These are phyloP conservation scores for Eurotiales sp. DNA, from an alignment of 2,329 filamentous ascomycete genomes.

Conservation along the genomic window DNA sequence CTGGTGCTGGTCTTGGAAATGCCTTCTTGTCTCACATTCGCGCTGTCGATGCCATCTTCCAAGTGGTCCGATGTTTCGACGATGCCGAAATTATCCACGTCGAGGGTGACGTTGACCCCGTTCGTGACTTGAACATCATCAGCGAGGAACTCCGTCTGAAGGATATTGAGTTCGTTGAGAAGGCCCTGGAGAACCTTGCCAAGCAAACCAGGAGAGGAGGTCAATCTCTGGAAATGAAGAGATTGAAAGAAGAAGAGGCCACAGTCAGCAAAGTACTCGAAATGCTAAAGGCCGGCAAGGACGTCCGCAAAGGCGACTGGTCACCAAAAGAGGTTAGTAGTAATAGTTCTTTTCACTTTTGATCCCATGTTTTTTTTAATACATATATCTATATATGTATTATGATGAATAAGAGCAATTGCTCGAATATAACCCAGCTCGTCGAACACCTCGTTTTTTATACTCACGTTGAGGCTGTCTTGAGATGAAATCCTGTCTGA, in stretches of 20 bases:
- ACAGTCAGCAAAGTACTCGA: constrained; percentile 86
- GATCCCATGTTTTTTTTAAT: constrained; percentile 11
- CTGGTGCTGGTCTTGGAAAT: constrained; percentile 95
- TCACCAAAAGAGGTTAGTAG: constrained; percentile 79
- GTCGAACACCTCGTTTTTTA: constrained; percentile 78
- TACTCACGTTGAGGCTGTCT: constrained; percentile 68
- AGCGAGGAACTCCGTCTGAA: constrained; percentile 94
- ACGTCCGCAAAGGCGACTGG: constrained; percentile 90
- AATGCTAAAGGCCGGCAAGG: constrained; percentile 81
- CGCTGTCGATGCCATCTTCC: constrained; percentile 96
- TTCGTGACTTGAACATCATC: constrained; percentile 93
- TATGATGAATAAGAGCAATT: constrained; percentile 98
- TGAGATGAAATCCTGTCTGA: constrained; percentile 85
- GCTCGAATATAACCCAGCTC: constrained; percentile 99
- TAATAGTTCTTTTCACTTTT: constrained; percentile 18
- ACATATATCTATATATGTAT: constrained; percentile 45
- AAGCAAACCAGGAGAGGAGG: constrained; percentile 95
- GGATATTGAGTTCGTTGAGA: constrained; percentile 97
- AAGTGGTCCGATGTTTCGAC: constrained; percentile 95
- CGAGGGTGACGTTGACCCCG: constrained; percentile 95
- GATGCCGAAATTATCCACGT: constrained; percentile 99
- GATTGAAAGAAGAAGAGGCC: constrained; percentile 88
- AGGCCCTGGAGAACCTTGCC: constrained; percentile 83
- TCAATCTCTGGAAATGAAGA: constrained; percentile 96
- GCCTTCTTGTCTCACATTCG: constrained; percentile 98